Evolutionary conservation across 495 filamentous ascomycete species (phyloP), one percentile per base, ranked within the genome.

Genomic region (Mytilinidion resinicola): DNA sequence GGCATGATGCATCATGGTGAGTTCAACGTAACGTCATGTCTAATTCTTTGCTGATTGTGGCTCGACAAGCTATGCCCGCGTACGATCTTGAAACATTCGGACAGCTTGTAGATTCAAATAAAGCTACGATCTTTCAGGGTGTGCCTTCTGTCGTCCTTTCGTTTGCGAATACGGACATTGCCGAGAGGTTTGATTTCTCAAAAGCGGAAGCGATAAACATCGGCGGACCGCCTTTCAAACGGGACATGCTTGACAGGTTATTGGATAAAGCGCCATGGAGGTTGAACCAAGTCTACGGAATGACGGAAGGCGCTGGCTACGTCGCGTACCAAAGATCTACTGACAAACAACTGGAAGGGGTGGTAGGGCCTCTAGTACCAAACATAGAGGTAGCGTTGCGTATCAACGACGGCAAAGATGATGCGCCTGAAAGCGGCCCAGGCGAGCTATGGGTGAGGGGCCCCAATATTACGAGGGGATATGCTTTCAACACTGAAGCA

Each of bases 361-460:
- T 39, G 7, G 38, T 62, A 11, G 59, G 59, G 10, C 41, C 14
- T n/a, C 53, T 62, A 7, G 19, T 62, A 11, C 59, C 59, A 10
- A 55, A 55, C 15, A 30, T 57, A 8, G 53, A 57, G 34, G 47
- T 49, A 7, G 50, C 19, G 37, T 33, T 63, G 30, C 35, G 60
- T 9, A 38, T 59, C 10, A 36, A 58, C 33, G 42, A 36, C 0
- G 59, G 59, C 6, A 35, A 25, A 7, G 64, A 56, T 9, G 61
- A 64, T 46, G 57, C 57, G 43, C 61, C 61, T 11, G 57, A 21
- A 17, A 57, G 57, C 5, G 57, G 52, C 7, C 46, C 57, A 10
- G 62, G 62, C 4, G 62, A 64, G 33, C 17, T 64, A 39, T 63
- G 61, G 61, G 1, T 63, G 7, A 36, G 56, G n/a, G 61, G 61